These are phyloP conservation scores for Acer campestre DNA, from an alignment of 345 rosid genomes.

Conservation along the genomic window DNA sequence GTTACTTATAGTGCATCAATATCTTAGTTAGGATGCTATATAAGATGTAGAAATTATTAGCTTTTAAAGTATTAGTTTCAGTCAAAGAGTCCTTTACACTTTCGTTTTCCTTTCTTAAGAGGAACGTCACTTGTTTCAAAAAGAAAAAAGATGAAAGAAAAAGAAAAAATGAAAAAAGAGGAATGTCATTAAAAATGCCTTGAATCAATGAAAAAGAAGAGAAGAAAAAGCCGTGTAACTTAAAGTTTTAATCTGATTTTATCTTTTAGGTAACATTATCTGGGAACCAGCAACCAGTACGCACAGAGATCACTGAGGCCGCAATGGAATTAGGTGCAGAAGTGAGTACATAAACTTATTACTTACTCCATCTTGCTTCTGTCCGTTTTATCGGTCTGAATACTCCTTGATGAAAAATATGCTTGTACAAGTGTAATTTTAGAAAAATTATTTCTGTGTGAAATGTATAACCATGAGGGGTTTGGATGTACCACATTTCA, in stretches of 20 bases:
- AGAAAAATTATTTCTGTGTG: neutral
- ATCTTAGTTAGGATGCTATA: neutral
- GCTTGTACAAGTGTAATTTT: neutral
- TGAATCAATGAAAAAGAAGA: neutral
- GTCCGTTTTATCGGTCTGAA: neutral
- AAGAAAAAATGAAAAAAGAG: neutral
- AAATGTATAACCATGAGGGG: neutral
- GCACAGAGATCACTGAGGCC: conserved; percentile 93
- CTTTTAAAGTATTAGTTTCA: neutral
- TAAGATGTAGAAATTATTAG: neutral
- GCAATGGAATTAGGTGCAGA: conserved; percentile 92
- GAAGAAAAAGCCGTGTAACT: neutral
- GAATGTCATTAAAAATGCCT: neutral
- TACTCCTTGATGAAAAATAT: neutral
- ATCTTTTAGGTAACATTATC: conserved; percentile 69
- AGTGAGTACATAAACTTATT: conserved; percentile 42
- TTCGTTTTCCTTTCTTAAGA: neutral
- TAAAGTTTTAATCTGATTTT: conserved; percentile 8
- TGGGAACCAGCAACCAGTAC: conserved; percentile 89
- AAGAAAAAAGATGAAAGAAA: too few species aligned
- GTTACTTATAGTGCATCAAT: neutral
- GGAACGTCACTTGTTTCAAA: too few species aligned
- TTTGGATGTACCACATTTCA: neutral
- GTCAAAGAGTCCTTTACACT: neutral
- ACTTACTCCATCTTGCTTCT: neutral